Base-by-base conservation (phyloP, 1,284 basidiomycete species). In the Cryptococcus sp. region DNA sequence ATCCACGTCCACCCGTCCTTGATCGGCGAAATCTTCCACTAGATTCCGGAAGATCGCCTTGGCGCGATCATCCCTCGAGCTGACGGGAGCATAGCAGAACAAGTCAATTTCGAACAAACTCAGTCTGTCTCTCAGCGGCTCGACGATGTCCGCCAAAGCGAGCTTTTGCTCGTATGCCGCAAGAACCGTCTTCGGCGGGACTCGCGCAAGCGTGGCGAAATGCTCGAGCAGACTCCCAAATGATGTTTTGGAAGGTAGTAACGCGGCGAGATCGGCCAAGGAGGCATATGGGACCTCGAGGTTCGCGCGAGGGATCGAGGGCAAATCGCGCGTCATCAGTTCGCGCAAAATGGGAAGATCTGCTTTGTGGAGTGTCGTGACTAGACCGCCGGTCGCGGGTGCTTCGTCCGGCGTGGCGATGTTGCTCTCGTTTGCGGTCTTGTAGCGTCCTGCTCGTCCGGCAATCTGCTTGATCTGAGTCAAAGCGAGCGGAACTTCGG, bases 401-500 rank as follows among this genome's bases (percentile, higher is more conserved):
- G 56, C 60, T 27, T 81, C 80, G 54, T 70, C 69, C 3, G 64
- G 64, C 11, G 52, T 46, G 15, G 55, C 30, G 47, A 60, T 50
- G 27, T 39, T 45, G 8, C 25, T 43, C 47, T 63, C 42, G 60
- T 51, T 47, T 88, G 85, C 55, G 90, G 79, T 1, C 93, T 59
- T 93, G 76, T 86, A 99, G 1, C 96, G 88, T 3, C 95, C 95
- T 0, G 96, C 96, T 47, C 96, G 86, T 5, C 95, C 95, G 0
- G 91, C 94, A 52, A 99, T 98, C 77, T 99, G 95, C 76, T 98
- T 99, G 77, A 92, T 86, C 71, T 92, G 89, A 0, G 92, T 91
- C 2, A 85, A 78, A 0, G 88, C 85, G 2, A 99, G 82, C 0
- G 81, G 78, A 0, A 82, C 77, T 16, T 83, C 79, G 6, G 76